Conservation (phyloP, 1,284 basidiomycete genomes). For the Trametes polyzona region DNA sequence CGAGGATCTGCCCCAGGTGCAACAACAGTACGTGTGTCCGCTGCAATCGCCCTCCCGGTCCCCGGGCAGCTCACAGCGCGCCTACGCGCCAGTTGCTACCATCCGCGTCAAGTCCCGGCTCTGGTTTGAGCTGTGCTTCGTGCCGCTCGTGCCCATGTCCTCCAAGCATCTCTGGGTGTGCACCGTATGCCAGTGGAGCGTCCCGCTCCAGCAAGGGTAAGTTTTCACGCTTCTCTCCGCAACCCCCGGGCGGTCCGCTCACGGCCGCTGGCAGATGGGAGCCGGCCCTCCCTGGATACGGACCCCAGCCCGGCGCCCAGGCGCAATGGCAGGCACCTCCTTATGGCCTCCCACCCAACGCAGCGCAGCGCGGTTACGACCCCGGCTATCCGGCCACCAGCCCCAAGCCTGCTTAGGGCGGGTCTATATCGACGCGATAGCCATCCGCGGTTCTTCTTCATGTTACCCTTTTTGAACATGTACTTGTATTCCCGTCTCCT, state of each 20-base stretch:
- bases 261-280: constrained; percentile 44
- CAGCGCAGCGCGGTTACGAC: constrained; percentile 32
- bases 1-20: constrained; percentile 53
- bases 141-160: constrained; percentile 52
- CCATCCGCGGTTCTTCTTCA: constrained; percentile 3
- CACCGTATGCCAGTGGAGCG: constrained; percentile 53
- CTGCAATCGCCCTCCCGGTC: background rate
- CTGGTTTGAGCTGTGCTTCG: constrained; percentile 58
- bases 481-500: constrained; percentile 1
- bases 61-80: constrained; percentile 4
- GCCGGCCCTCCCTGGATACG: constrained; percentile 38
- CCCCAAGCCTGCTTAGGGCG: constrained; percentile 21
- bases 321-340: constrained; percentile 18
- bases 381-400: constrained; percentile 30
- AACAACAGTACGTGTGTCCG: constrained; percentile 44
- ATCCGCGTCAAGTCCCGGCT: constrained; percentile 48
- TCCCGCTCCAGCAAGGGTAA: constrained; percentile 49
- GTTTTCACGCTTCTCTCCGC: constrained; percentile 24
- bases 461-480: constrained; percentile 8
- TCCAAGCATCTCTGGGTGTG: constrained; percentile 55
- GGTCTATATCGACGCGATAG: background rate
- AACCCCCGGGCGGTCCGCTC: constrained; percentile 12
- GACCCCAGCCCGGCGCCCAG: constrained; percentile 32
- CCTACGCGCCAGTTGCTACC: constrained; percentile 43
- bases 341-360: constrained; percentile 25